Base-by-base conservation (phyloP, 805 yeast genomes). In the Wickerhamomyces strasburgensis region DNA sequence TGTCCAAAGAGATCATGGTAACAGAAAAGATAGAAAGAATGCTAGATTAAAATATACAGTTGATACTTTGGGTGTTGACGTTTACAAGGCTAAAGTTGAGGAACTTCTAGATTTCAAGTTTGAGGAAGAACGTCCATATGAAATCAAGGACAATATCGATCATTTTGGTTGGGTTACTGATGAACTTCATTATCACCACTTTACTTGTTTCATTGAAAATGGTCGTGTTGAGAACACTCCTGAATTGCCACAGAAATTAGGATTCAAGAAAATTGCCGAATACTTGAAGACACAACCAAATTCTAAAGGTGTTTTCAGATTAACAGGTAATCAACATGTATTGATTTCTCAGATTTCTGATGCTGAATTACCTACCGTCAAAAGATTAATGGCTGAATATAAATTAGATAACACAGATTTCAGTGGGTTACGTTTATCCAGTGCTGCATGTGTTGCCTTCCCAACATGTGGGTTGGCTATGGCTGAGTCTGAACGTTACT, bases 401-500 rank as follows among this genome's bases (percentile, higher is more conserved):
- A 84, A 82, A 61, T 72, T 90, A 46, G 96, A 87, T 59, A 88
- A 87, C 65, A 72, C 88, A 35, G 73, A 79, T 47, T 84, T 80
- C 63, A 80, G 94, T 38, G 94, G 84, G 4, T 70, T 90, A 55
- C 78, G 98, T 61, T 72, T 87, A 40, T 82, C 95, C 8, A 86
- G 96, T 6, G 88, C 95, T 18, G 95, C 98, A 0, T 90, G 98
- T 75, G 98, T 90, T 41, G 97, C 96, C 2, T 80, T 90, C 75
- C 98, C 98, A 49, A 90, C 98, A 1, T 90, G 98, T 77, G 98
- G 98, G 50, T 75, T 90, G 56, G 98, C 98, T 14, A 88, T 90
- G 97, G 98, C 98, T 24, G 98, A 90, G 67, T 83, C 95, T 38
- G 98, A 90, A 68, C 80, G 98, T 58, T 69, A 65, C 40, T 70